A percentile compares a stretch with the other conserved stretches of the same genome.
Evolutionary conservation across 495 filamentous ascomycete genomes (phyloP).

Genomic region (Podospora pseudocomata): DNA sequence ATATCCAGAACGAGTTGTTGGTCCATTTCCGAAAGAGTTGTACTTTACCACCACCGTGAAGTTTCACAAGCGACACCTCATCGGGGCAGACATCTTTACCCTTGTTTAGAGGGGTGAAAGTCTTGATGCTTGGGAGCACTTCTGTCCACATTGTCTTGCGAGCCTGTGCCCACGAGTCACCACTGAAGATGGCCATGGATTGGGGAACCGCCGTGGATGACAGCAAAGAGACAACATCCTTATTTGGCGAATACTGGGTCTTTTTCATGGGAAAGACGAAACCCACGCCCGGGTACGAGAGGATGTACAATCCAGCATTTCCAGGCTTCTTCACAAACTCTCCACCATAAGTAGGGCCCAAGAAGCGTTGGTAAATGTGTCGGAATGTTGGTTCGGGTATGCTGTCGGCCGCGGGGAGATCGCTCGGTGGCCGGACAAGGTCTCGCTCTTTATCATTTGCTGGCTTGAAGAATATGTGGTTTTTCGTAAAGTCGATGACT

Average conservation of each 20-base stretch:
- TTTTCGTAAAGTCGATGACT: conserved; percentile 85
- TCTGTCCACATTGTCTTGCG: conserved; percentile 72
- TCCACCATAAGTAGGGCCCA: conserved; percentile 88
- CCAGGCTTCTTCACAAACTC: conserved; percentile 69
- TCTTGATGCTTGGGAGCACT: conserved; percentile 61
- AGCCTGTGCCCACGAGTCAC: conserved; percentile 82
- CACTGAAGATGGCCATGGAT: conserved; percentile 84
- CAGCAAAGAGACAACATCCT: conserved; percentile 82
- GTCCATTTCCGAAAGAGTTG: conserved; percentile 65
- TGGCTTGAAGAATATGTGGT: conserved; percentile 70
- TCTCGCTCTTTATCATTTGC: conserved; percentile 75
- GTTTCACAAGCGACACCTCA: conserved; percentile 74
- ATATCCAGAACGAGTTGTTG: conserved; percentile 59
- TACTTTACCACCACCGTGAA: conserved; percentile 70
- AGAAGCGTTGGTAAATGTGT: conserved; percentile 84
- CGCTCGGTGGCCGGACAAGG: conserved; percentile 61
- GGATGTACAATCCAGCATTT: conserved; percentile 60
- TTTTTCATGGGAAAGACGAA: conserved; percentile 81
- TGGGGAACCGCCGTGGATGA: conserved; percentile 70
- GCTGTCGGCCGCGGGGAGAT: conserved; percentile 33
- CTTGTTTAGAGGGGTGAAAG: conserved; percentile 46
- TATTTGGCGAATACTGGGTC: conserved; percentile 72
- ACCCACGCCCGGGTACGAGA: conserved; percentile 90
- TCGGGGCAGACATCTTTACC: conserved; percentile 64
- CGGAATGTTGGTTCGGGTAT: conserved; percentile 73